These are phyloP conservation scores for Zarea fungicola DNA, from an alignment of 2,329 filamentous ascomycete species.

Conservation along the genomic window DNA sequence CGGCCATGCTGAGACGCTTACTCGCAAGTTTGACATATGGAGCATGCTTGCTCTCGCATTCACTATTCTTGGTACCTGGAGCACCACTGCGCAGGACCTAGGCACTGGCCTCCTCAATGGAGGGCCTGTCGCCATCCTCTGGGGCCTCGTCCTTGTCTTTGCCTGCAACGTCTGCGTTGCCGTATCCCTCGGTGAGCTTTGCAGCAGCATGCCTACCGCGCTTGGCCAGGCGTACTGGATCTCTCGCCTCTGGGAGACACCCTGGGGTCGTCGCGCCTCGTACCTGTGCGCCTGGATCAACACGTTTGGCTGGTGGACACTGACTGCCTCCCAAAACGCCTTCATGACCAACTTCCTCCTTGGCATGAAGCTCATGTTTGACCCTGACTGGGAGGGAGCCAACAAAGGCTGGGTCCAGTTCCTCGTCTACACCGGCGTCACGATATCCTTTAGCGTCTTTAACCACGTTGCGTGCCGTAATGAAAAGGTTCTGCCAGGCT, in stretches of 20 bases:
- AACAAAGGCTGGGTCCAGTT: slow-evolving; percentile 49
- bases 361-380: slow-evolving; percentile 51
- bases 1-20: slow-evolving; percentile 34
- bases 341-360: slow-evolving; percentile 55
- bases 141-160: slow-evolving; percentile 50
- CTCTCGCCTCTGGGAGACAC: slow-evolving; percentile 31
- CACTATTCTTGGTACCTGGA: slow-evolving; percentile 53
- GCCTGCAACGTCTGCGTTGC: slow-evolving; percentile 49
- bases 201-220: slow-evolving; percentile 55
- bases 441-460: slow-evolving; percentile 40
- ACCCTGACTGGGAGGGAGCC: slow-evolving; percentile 39
- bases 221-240: slow-evolving; percentile 56
- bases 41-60: slow-evolving; percentile 55
- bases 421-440: slow-evolving; percentile 48
- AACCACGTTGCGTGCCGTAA: slow-evolving; percentile 47
- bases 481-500: slow-evolving; percentile 34
- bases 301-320: slow-evolving; percentile 54
- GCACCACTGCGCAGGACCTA: slow-evolving; percentile 47
- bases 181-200: slow-evolving; percentile 50
- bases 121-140: slow-evolving; percentile 49
- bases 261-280: slow-evolving; percentile 42
- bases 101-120: slow-evolving; percentile 48
- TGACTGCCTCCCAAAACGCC: slow-evolving; percentile 50
- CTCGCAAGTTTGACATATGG: slow-evolving; percentile 46
- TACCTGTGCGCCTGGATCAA: slow-evolving; percentile 59